Evolutionary conservation across 495 filamentous ascomycete species (phyloP).

Genomic region (Baudoinia panamericana): DNA sequence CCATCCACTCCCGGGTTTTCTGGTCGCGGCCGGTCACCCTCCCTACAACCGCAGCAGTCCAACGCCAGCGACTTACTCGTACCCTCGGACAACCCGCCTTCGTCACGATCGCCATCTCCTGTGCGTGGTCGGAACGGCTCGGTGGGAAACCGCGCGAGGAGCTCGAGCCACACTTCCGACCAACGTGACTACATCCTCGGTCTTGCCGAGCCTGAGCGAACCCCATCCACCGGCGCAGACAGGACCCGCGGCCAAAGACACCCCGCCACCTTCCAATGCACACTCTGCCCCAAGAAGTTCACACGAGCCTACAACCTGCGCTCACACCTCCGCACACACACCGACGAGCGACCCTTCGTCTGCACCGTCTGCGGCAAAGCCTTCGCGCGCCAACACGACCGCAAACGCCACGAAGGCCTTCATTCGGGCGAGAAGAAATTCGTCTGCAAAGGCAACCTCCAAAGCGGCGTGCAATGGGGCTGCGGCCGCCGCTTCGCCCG

Average conservation of each 20-base stretch:
- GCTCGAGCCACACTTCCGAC: conserved; percentile 80
- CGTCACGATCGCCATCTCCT: conserved; percentile 44
- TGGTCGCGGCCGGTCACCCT: conserved; percentile 23
- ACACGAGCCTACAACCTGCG: conserved; percentile 39
- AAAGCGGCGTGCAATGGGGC: conserved; percentile 73
- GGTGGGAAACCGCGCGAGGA: conserved; percentile 33
- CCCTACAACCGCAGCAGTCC: conserved; percentile 21
- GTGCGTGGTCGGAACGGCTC: conserved; percentile 25
- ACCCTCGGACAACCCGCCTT: conserved; percentile 37
- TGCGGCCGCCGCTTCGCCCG: conserved; percentile 89
- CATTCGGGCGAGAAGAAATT: conserved; percentile 55
- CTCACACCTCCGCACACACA: conserved; percentile 35
- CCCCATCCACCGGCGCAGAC: conserved; percentile 36
- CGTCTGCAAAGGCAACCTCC: conserved; percentile 82
- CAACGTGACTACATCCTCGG: conserved; percentile 88
- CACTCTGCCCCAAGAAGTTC: conserved; percentile 36
- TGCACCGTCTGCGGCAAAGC: conserved; percentile 84
- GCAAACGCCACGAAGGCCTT: conserved; percentile 33
- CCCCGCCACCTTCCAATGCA: conserved; percentile 43
- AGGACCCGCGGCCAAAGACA: conserved; percentile 71
- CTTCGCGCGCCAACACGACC: conserved; percentile 34
- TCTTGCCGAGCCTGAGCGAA: conserved; percentile 71
- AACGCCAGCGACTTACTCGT: conserved; percentile 41
- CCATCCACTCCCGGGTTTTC: conserved; percentile 11
- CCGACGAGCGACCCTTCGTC: conserved; percentile 35